A percentile compares a stretch with the other conserved stretches of the same genome.
Evolutionary conservation across 202 grass and related monocot species (phyloP).

Genomic region (Thinopyrum obtusiflorum): DNA sequence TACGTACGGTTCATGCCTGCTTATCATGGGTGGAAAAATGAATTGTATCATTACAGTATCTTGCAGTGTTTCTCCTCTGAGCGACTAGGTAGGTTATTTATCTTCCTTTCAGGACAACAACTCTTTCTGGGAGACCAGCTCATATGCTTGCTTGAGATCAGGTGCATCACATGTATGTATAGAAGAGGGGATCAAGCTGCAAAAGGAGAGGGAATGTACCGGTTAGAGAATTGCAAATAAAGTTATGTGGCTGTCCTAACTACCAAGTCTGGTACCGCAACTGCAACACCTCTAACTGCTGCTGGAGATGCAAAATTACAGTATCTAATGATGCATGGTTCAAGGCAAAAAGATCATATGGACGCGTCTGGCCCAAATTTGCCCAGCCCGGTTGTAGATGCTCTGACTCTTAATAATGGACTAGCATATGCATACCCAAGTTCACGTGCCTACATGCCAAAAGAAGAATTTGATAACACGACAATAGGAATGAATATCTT

Average conservation of each 20-base stretch:
- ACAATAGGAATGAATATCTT: neutral
- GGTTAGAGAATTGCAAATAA: neutral
- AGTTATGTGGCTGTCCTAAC: too few relatives aligned
- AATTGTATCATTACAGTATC: conserved; percentile 25
- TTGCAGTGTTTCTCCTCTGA: neutral
- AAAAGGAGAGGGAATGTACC: neutral
- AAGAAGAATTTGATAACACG: neutral
- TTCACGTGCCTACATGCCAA: neutral
- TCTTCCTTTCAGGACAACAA: neutral
- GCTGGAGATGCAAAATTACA: neutral
- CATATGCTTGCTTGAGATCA: neutral
- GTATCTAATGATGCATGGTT: neutral
- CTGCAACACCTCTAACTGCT: too few relatives aligned
- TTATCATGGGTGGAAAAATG: conserved; percentile 1
- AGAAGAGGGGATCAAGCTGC: neutral
- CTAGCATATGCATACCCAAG: too few relatives aligned
- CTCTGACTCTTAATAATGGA: too few relatives aligned
- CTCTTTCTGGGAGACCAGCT: neutral
- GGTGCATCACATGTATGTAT: neutral
- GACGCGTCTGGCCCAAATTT: too few relatives aligned
- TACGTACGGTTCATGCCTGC: neutral
- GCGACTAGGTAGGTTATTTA: neutral
- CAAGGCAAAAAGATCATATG: neutral
- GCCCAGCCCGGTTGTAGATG: too few relatives aligned
- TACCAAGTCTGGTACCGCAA: neutral